phyloP scores from a whole-genome alignment of 2,329 filamentous ascomycete genomes.

The Diplodia sapinea region DNA sequence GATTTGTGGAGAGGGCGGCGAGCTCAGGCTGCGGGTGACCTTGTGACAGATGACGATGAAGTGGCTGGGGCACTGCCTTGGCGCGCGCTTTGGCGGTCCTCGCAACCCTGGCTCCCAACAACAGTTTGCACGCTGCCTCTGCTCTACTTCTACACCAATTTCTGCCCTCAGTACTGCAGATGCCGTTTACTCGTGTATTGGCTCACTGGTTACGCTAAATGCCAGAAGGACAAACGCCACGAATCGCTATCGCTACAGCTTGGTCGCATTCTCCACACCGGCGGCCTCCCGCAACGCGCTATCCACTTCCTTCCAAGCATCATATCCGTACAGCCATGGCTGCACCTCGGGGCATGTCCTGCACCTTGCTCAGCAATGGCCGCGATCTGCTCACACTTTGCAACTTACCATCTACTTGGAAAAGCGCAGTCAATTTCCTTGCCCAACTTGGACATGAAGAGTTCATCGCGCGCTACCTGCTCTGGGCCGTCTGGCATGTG shows the following conservation, averaged over 20 bases:
- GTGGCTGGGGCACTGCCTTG: conserved; percentile 24
- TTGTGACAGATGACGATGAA: conserved; percentile 28
- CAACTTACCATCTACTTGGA: conserved; percentile 62
- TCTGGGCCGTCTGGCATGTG: conserved; percentile 59
- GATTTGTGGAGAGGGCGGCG: conserved; percentile 19
- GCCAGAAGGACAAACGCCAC: not conserved
- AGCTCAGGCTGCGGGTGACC: conserved; percentile 13
- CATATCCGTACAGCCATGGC: conserved; percentile 46
- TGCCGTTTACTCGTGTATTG: not conserved
- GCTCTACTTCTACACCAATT: not conserved
- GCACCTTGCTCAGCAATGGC: not conserved
- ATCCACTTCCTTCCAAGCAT: conserved; percentile 42
- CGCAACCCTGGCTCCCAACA: conserved; percentile 3
- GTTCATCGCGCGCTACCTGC: conserved; percentile 62
- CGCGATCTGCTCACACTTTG: no score
- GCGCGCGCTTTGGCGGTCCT: not conserved
- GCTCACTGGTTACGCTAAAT: not conserved
- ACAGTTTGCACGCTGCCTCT: not conserved
- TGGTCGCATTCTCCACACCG: conserved; percentile 14
- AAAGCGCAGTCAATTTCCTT: conserved; percentile 61
- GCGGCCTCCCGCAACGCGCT: conserved; percentile 3
- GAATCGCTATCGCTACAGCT: conserved; percentile 6
- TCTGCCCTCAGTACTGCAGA: not conserved
- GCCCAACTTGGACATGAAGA: conserved; percentile 63
- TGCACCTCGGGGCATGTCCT: conserved; percentile 44